Evolutionary conservation across 1,284 basidiomycete genomes (phyloP).

Genomic region (Calocybe gambosa): DNA sequence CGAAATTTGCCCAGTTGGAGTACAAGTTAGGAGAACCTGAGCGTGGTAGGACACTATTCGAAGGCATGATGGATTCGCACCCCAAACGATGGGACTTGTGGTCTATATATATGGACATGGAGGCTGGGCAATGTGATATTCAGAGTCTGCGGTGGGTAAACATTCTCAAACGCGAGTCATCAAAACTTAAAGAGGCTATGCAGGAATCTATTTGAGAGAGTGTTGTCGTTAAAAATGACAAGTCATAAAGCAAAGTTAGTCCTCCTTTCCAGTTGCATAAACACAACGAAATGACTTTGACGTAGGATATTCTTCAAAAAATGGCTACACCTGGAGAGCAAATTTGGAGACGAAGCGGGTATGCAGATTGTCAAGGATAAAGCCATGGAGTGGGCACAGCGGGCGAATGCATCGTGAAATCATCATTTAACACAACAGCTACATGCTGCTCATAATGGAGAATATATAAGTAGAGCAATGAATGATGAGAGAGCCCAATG

Average conservation of each 20-base stretch:
- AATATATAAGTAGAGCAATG: slow-evolving; percentile 29
- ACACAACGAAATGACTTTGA: slow-evolving; percentile 11
- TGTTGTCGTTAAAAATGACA: slow-evolving; percentile 81
- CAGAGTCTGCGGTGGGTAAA: slow-evolving; percentile 60
- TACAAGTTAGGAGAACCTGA: slow-evolving; percentile 94
- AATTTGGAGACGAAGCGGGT: slow-evolving; percentile 84
- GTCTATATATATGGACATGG: slow-evolving; percentile 97
- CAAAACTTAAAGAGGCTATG: slow-evolving; percentile 10
- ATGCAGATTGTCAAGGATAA: slow-evolving; percentile 78
- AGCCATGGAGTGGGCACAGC: slow-evolving; percentile 85
- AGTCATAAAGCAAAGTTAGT: slow-evolving; percentile 90
- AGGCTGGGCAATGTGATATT: slow-evolving; percentile 73
- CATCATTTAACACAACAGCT: slow-evolving; percentile 20
- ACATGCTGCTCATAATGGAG: slow-evolving; percentile 24
- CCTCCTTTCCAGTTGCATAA: slow-evolving; percentile 8
- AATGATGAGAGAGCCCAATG: slow-evolving; percentile 23
- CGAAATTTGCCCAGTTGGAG: slow-evolving; percentile 91
- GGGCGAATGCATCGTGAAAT: slow-evolving; percentile 31
- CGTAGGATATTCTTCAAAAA: slow-evolving; percentile 91
- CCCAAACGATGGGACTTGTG: slow-evolving; percentile 94
- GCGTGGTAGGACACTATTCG: slow-evolving; percentile 92
- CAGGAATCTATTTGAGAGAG: slow-evolving; percentile 81
- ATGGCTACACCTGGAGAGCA: slow-evolving; percentile 88
- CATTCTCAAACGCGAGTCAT: neutral
- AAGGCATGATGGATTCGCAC: slow-evolving; percentile 92